Percentiles rank a stretch among this genome's conserved stretches.
Evolutionary conservation across 345 rosid genomes (phyloP).

Genomic region (Murraya koenigii): DNA sequence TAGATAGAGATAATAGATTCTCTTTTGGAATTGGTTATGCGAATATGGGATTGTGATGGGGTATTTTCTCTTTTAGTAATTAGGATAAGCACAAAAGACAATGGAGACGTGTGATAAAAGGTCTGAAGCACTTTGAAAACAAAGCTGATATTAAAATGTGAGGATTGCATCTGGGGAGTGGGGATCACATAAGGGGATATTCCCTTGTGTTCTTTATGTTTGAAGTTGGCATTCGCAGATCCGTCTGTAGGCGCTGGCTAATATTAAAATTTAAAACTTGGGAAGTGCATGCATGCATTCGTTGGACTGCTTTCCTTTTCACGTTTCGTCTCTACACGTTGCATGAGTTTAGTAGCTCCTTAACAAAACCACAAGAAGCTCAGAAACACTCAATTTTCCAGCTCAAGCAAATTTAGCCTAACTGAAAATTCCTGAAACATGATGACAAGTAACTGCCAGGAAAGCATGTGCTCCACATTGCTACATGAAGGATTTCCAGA

Average conservation of each 20-base stretch:
- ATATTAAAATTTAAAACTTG: too few species aligned
- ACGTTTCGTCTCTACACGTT: too few species aligned
- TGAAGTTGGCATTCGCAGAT: not conserved
- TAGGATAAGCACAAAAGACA: not conserved
- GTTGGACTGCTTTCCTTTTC: not conserved
- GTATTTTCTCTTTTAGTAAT: not conserved
- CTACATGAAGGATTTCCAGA: not conserved
- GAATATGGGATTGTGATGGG: too few species aligned
- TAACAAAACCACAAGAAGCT: not conserved
- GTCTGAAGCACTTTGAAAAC: too few species aligned
- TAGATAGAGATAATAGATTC: too few species aligned
- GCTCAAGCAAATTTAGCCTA: not conserved
- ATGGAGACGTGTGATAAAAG: not conserved
- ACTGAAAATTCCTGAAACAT: not conserved
- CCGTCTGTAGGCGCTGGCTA: not conserved
- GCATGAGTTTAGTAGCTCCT: not conserved
- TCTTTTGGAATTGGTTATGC: too few species aligned
- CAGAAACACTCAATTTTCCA: not conserved
- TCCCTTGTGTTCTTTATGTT: not conserved
- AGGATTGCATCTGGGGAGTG: not conserved
- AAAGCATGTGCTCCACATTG: not conserved
- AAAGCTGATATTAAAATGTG: not conserved
- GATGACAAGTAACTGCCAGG: not conserved
- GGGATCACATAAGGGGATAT: not conserved
- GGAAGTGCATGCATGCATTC: too few species aligned